Evolutionary conservation across 2,329 filamentous ascomycete species (phyloP).

Genomic region (Colletotrichum phormii): DNA sequence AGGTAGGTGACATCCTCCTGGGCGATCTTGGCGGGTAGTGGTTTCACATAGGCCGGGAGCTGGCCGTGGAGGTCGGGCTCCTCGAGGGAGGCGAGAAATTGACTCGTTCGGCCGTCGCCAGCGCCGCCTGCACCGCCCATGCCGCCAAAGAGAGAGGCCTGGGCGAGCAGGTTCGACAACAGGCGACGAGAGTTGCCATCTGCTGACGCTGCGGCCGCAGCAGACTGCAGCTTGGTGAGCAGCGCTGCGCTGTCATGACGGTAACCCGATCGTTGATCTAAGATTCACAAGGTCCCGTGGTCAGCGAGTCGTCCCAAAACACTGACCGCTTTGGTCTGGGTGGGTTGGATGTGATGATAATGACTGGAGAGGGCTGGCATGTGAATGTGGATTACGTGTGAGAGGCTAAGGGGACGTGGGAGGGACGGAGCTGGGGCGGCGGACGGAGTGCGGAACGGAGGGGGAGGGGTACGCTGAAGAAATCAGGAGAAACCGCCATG

Average conservation of each 20-base stretch:
- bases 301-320: slow-evolving; percentile 41
- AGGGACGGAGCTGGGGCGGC: slow-evolving; percentile 33
- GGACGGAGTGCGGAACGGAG: neutral
- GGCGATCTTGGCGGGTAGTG: slow-evolving; percentile 80
- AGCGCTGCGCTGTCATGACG: slow-evolving; percentile 46
- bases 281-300: slow-evolving; percentile 43
- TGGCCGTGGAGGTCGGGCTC: slow-evolving; percentile 59
- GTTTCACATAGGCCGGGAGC: slow-evolving; percentile 78
- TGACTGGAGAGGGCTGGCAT: slow-evolving; percentile 35
- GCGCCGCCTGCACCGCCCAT: neutral
- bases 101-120: slow-evolving; percentile 51
- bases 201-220: slow-evolving; percentile 38
- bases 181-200: slow-evolving; percentile 37
- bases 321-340: neutral
- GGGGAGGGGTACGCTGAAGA: slow-evolving; percentile 9
- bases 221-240: slow-evolving; percentile 45
- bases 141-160: slow-evolving; percentile 46
- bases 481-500: slow-evolving; percentile 1
- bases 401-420: slow-evolving; percentile 28
- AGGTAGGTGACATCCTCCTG: slow-evolving; percentile 87
- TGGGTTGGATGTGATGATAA: slow-evolving; percentile 7
- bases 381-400: slow-evolving; percentile 38
- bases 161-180: slow-evolving; percentile 37
- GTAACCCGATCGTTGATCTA: slow-evolving; percentile 53
- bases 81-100: slow-evolving; percentile 60